A percentile compares a stretch with the other conserved stretches of the same genome.
These are phyloP conservation scores for Scalesia atractyloides DNA, from an alignment of 129 eudicot species.

Conservation along the genomic window DNA sequence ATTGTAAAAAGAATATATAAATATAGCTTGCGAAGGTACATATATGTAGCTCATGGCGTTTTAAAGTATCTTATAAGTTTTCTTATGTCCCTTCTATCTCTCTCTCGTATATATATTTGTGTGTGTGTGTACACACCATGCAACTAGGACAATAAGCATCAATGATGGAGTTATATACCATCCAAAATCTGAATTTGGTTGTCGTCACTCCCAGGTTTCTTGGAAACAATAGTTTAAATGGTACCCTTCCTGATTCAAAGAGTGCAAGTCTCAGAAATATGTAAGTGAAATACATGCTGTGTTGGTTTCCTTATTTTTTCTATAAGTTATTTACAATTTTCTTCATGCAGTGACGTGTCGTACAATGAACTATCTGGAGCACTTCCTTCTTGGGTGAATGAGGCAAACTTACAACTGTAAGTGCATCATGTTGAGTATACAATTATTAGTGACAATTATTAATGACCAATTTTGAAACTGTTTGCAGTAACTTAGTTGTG, in stretches of 20 bases:
- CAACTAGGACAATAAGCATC: background rate
- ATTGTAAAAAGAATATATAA: no score
- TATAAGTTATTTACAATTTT: background rate
- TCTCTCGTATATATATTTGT: no score
- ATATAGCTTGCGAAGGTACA: no score
- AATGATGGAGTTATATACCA: background rate
- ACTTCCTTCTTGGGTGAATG: slow-evolving; percentile 69
- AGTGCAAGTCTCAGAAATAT: slow-evolving; percentile 43
- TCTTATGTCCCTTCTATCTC: background rate
- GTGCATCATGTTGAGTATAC: slow-evolving; percentile 21
- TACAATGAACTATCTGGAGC: slow-evolving; percentile 80
- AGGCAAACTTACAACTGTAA: slow-evolving; percentile 57
- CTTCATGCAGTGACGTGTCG: slow-evolving; percentile 72
- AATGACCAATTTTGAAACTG: no score
- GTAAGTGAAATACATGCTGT: slow-evolving; percentile 55
- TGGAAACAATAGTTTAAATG: slow-evolving; percentile 69
- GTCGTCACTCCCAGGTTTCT: slow-evolving; percentile 58
- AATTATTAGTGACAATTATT: no score
- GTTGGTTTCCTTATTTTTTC: no score
- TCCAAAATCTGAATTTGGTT: background rate
- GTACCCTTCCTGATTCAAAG: slow-evolving; percentile 56
- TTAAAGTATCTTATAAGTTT: no score
- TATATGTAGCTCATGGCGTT: no score
- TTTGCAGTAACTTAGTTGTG: slow-evolving; percentile 77
- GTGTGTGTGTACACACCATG: no score